Base-by-base conservation (phyloP, 2,329 filamentous ascomycete species). In the Trichoderma simmonsii region DNA sequence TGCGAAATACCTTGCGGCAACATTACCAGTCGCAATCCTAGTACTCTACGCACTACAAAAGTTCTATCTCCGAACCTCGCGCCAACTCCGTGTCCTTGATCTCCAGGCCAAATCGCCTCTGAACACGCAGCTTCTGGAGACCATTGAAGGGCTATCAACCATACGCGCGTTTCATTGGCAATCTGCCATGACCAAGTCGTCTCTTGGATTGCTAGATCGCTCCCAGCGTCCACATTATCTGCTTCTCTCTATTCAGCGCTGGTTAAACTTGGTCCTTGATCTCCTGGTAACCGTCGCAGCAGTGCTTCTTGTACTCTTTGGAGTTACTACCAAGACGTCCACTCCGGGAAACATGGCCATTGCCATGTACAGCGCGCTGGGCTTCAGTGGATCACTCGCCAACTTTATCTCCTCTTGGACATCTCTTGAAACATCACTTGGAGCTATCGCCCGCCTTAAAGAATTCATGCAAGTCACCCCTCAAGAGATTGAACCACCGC, bases 191-290 rank as follows among this genome's bases (percentile, higher is more conserved):
- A 77, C 81, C 39, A 76, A 81, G 34, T 80, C 80, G 43, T 85
- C 84, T 59, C 75, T 82, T 5, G 72, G 74, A 14, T 78, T 87
- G 0, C 78, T 88, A 1, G 83, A 88, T 72, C 75, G 77, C 14
- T 86, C 85, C 0, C 86, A 88, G 72, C 78, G 81, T 28, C 86
- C 87, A 1, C 85, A 83, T 60, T 89, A 88, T 72, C 80, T 87
- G 1, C 80, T 88, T 7, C 83, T 80, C 62, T 83, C 82, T 15
- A 81, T 88, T 18, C 87, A 89, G 74, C 80, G 83, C 30, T 89
- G 86, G 86, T 79, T 88, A 0, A 83, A 78, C 0, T 77, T 88
- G 1, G 83, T 85, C 0, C 75, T 88, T 4, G 84, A 87, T 71
- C 76, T 87, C 30, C 77, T 86, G 2, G 75, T 79, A 21, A 74